Conservation (phyloP, 2,329 filamentous ascomycete species). For the Leptographium radiaticola region DNA sequence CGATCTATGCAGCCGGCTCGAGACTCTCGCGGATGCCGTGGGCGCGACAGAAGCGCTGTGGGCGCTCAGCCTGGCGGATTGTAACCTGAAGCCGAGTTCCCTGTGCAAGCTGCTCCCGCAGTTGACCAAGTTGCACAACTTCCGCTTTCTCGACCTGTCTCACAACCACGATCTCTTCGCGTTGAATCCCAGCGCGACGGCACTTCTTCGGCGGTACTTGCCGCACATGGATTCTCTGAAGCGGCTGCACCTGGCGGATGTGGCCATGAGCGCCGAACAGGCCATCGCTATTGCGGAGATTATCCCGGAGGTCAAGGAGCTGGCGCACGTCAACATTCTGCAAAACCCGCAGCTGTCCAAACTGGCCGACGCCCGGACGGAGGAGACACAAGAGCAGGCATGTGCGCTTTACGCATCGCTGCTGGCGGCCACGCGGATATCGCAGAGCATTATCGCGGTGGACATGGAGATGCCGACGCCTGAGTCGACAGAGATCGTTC, state of each 20-base stretch:
- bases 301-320: constrained; percentile 64
- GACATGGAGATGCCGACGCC: constrained; percentile 80
- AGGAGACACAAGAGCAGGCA: constrained; percentile 78
- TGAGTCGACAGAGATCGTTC: constrained; percentile 79
- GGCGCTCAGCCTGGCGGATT: constrained; percentile 77
- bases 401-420: constrained; percentile 88
- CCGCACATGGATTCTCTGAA: constrained; percentile 68
- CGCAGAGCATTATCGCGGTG: constrained; percentile 70
- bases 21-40: constrained; percentile 38
- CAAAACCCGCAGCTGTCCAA: constrained; percentile 63
- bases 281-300: constrained; percentile 85
- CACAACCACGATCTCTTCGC: constrained; percentile 77
- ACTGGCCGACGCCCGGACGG: constrained; percentile 62
- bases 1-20: constrained; percentile 45
- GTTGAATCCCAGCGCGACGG: constrained; percentile 57
- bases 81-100: constrained; percentile 61
- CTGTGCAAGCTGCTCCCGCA: constrained; percentile 65
- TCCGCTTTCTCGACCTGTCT: constrained; percentile 84
- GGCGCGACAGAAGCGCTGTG: constrained; percentile 48
- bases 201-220: constrained; percentile 62
- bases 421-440: constrained; percentile 75
- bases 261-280: constrained; percentile 73
- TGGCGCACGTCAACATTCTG: constrained; percentile 78
- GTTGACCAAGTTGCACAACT: constrained; percentile 53
- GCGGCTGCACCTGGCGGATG: constrained; percentile 75